phyloP scores from a whole-genome alignment of 805 yeast genomes.

The Candida ponderosae region DNA sequence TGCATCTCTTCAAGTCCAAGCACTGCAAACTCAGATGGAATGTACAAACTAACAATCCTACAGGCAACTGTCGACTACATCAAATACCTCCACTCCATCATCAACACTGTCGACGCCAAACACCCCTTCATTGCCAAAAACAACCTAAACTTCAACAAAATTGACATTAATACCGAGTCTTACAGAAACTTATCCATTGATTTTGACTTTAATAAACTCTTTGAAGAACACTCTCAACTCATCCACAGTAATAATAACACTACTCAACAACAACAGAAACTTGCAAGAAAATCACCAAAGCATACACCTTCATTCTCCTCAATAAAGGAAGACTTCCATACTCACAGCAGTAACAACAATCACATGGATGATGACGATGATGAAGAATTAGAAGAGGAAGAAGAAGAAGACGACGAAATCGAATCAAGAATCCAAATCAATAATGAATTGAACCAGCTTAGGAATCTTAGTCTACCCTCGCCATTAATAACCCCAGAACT shows the following conservation, averaged over 20 bases:
- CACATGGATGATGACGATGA: neutral
- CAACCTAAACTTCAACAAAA: constrained; percentile 39
- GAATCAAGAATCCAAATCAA: neutral
- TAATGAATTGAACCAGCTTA: constrained; percentile 4
- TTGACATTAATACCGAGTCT: constrained; percentile 50
- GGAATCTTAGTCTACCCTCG: constrained; percentile 10
- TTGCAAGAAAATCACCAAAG: neutral
- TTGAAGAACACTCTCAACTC: constrained; percentile 12
- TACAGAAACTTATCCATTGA: constrained; percentile 54
- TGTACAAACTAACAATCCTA: constrained; percentile 74
- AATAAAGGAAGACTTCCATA: neutral
- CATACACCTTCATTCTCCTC: neutral
- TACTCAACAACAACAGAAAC: neutral
- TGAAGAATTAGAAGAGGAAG: neutral
- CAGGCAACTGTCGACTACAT: constrained; percentile 83
- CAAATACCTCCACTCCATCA: constrained; percentile 54
- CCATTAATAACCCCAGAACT: constrained; percentile 21
- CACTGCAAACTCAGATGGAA: constrained; percentile 40
- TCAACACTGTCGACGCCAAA: constrained; percentile 34
- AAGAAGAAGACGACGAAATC: neutral
- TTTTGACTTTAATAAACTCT: constrained; percentile 34
- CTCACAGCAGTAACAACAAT: neutral
- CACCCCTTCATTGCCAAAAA: constrained; percentile 19
- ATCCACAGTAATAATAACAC: constrained; percentile 4
- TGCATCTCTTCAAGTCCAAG: constrained; percentile 11